Percentiles rank a stretch among this genome's conserved stretches.
These are phyloP conservation scores for Botrytis cinerea DNA, from an alignment of 2,329 filamentous ascomycete genomes.

Conservation along the genomic window DNA sequence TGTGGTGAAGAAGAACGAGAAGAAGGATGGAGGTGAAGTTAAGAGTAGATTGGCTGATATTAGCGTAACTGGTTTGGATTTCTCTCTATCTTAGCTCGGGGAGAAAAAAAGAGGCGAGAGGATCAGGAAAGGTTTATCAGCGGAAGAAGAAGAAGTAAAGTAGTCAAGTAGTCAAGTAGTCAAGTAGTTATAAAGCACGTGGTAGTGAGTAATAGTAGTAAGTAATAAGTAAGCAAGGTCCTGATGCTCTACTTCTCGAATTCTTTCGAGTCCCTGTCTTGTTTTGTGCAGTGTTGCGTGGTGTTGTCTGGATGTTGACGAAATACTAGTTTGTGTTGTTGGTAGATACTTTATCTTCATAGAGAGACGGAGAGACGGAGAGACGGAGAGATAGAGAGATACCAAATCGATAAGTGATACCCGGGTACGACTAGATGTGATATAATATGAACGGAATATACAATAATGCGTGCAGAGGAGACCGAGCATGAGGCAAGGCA, in stretches of 20 bases:
- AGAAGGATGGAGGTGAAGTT: not conserved
- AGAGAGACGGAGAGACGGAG: too few species aligned
- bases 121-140: not conserved
- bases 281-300: not conserved
- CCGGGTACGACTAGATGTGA: not conserved
- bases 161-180: not conserved
- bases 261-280: not conserved
- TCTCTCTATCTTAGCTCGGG: not conserved
- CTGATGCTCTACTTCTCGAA: not conserved
- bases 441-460: not conserved
- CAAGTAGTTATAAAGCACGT: too few species aligned
- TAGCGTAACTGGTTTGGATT: not conserved
- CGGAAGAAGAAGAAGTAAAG: not conserved
- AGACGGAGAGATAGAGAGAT: not conserved
- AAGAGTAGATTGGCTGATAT: not conserved
- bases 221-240: not conserved
- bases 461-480: not conserved
- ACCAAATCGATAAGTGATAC: too few species aligned
- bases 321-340: not conserved
- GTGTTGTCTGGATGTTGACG: not conserved
- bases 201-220: too few species aligned
- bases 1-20: conserved; percentile 2
- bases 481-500: too few species aligned
- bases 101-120: conserved; percentile 11
- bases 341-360: not conserved